These are phyloP conservation scores for Pseudovirgaria hyperparasitica DNA, from an alignment of 2,329 filamentous ascomycete genomes.

Conservation along the genomic window DNA sequence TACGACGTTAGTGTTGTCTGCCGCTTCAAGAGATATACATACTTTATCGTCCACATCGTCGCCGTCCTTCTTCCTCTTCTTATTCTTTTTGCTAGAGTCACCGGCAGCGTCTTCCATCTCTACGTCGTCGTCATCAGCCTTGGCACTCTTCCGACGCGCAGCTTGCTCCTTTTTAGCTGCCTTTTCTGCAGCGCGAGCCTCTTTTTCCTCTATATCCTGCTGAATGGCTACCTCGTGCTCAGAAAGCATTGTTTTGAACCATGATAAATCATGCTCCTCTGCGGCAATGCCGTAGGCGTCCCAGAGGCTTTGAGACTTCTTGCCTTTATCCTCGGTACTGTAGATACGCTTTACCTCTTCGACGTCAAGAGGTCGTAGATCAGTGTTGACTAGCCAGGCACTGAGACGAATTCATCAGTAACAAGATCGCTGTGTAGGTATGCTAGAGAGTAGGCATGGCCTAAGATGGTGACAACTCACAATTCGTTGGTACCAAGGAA, in stretches of 20 bases:
- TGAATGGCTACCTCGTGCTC: slow-evolving; percentile 44
- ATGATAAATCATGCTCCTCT: slow-evolving; percentile 61
- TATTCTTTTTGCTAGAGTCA: slow-evolving; percentile 22
- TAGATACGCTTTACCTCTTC: slow-evolving; percentile 62
- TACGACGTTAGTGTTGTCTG: slow-evolving; percentile 16
- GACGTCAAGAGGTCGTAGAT: slow-evolving; percentile 64
- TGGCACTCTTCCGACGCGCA: slow-evolving; percentile 26
- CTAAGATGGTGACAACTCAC: slow-evolving; percentile 45
- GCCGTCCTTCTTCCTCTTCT: slow-evolving; percentile 68
- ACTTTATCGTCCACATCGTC: slow-evolving; percentile 56
- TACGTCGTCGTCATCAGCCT: slow-evolving; percentile 20
- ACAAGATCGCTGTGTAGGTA: neutral
- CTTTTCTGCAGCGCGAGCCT: slow-evolving; percentile 49
- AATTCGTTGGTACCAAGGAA: slow-evolving; percentile 93
- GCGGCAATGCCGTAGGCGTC: slow-evolving; percentile 70
- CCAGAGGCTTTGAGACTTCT: slow-evolving; percentile 68
- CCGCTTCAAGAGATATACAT: no score
- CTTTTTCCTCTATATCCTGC: slow-evolving; percentile 49
- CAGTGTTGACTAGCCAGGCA: slow-evolving; percentile 81
- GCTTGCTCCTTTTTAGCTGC: slow-evolving; percentile 46
- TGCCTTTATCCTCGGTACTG: slow-evolving; percentile 52
- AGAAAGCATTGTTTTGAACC: slow-evolving; percentile 69
- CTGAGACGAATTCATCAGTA: slow-evolving; percentile 34
- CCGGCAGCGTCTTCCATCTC: slow-evolving; percentile 28
- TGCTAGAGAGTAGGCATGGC: slow-evolving; percentile 1